Conservation (phyloP, 2,329 filamentous ascomycete genomes). For the Fusarium sp. region DNA sequence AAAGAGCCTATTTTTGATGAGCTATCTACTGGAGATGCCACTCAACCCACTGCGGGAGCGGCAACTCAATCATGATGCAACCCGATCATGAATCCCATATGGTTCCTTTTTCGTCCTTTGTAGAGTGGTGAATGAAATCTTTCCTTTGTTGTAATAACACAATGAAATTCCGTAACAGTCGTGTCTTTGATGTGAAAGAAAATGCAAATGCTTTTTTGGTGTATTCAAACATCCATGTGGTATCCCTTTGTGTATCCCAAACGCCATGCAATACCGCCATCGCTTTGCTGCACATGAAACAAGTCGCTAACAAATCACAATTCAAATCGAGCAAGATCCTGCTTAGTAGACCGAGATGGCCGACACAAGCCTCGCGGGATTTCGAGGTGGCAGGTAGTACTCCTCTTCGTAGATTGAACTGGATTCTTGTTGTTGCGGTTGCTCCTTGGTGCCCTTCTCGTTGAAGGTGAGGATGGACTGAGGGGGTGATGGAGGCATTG, state of each 20-base stretch:
- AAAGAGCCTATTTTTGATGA: slow-evolving; percentile 27
- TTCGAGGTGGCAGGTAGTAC: slow-evolving; percentile 63
- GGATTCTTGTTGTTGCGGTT: slow-evolving; percentile 51
- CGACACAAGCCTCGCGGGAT: slow-evolving; percentile 60
- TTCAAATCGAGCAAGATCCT: slow-evolving; percentile 25
- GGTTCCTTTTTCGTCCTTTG: slow-evolving; percentile 29
- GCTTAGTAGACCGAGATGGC: slow-evolving; percentile 66
- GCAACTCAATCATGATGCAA: slow-evolving; percentile 28
- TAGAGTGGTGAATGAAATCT: slow-evolving; percentile 40
- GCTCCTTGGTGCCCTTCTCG: slow-evolving; percentile 61
- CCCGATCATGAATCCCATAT: slow-evolving; percentile 26
- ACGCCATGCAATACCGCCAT: slow-evolving; percentile 46
- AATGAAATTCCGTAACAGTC: slow-evolving; percentile 28
- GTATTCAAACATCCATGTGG: slow-evolving; percentile 41
- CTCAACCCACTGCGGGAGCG: slow-evolving; percentile 42
- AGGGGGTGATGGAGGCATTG: slow-evolving; percentile 77
- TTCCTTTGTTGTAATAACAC: slow-evolving; percentile 34
- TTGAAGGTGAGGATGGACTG: slow-evolving; percentile 66
- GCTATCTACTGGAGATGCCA: slow-evolving; percentile 42
- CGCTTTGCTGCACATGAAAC: slow-evolving; percentile 39
- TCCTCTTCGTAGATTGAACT: slow-evolving; percentile 60
- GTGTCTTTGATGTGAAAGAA: slow-evolving; percentile 18
- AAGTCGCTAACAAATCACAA: slow-evolving; percentile 41
- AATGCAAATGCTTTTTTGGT: slow-evolving; percentile 34
- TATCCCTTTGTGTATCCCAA: slow-evolving; percentile 43